These are phyloP conservation scores for Oldenlandia corymbosa DNA, from an alignment of 257 asterid genomes.

Conservation along the genomic window DNA sequence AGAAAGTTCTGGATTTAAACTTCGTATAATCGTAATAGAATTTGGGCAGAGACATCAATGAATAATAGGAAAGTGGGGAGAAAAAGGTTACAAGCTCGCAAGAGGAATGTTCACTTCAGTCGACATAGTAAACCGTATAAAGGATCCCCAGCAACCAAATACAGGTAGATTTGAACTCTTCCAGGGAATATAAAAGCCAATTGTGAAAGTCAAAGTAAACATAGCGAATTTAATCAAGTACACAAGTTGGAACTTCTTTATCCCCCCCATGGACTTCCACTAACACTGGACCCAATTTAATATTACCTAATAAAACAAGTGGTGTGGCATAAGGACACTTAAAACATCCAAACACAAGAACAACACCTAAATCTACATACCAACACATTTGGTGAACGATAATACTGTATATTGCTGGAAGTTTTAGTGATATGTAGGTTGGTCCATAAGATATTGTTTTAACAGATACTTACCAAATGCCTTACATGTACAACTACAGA, in stretches of 20 bases:
- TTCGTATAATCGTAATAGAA: not conserved
- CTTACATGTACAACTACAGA: no score
- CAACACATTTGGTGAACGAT: no score
- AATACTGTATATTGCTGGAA: no score
- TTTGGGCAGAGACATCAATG: not conserved
- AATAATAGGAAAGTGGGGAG: not conserved
- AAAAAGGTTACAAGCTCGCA: not conserved
- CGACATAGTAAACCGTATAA: not conserved
- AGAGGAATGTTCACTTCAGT: not conserved
- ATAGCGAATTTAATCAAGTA: not conserved
- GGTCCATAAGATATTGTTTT: no score
- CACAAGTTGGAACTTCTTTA: not conserved
- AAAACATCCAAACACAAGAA: not conserved
- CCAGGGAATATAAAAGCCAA: not conserved
- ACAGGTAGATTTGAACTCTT: not conserved
- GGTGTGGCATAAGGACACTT: not conserved
- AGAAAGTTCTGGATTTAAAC: constrained; percentile 2
- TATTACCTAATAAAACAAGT: not conserved
- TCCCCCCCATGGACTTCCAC: not conserved
- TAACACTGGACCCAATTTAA: not conserved
- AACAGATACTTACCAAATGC: no score
- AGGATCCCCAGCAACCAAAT: not conserved
- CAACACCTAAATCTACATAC: not conserved
- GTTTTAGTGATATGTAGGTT: no score
- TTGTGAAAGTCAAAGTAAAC: not conserved